A percentile compares a stretch with the other conserved stretches of the same genome.
These are phyloP conservation scores for Gamarada debralockiae DNA, from an alignment of 495 filamentous ascomycete species.

Conservation along the genomic window DNA sequence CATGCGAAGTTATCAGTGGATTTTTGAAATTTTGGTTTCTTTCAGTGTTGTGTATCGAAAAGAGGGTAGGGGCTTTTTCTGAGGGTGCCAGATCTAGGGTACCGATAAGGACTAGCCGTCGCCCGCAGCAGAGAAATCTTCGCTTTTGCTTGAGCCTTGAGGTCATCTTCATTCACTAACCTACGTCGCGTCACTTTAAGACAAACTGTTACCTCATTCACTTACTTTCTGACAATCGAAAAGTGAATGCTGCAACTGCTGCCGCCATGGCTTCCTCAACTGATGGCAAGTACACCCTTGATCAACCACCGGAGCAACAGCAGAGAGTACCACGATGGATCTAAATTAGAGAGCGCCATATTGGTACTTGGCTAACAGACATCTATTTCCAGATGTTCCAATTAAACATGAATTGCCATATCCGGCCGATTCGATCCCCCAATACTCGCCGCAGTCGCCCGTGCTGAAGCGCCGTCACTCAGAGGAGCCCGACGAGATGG, in stretches of 20 bases:
- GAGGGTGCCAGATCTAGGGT: background rate
- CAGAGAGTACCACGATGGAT: background rate
- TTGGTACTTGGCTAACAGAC: background rate
- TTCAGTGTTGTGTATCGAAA: background rate
- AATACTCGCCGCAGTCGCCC: conserved; percentile 9
- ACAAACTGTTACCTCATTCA: background rate
- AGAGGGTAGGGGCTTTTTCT: conserved; percentile 1
- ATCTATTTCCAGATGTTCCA: background rate
- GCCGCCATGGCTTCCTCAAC: background rate
- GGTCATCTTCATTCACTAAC: background rate
- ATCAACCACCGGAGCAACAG: background rate
- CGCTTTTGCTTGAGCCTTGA: background rate
- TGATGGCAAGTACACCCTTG: background rate
- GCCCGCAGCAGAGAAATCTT: background rate
- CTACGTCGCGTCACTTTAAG: background rate
- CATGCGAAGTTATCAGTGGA: too few relatives aligned
- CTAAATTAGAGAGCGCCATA: background rate
- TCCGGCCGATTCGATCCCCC: background rate
- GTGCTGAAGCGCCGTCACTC: conserved; percentile 16
- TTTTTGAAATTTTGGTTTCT: background rate
- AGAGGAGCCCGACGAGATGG: conserved; percentile 8
- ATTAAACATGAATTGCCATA: conserved; percentile 23
- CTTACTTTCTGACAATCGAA: too few relatives aligned
- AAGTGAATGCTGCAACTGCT: background rate
- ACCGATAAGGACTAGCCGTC: background rate